Base-by-base conservation (phyloP, 371 early-diverging fungal species). In the Mucor circinelloides region DNA sequence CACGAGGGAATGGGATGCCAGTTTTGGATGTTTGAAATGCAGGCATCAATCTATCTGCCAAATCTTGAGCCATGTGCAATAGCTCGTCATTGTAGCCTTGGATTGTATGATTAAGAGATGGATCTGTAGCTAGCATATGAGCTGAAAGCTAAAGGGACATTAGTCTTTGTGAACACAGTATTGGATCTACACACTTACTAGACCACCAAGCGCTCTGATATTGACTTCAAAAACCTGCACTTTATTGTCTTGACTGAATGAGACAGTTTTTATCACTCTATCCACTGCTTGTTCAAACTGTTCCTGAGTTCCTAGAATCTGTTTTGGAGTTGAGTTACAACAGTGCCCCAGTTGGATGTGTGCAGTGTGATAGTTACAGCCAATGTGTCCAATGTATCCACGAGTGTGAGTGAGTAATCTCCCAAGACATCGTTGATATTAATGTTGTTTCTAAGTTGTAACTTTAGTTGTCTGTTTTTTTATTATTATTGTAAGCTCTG, bases 201-300 rank as follows among this genome's bases (percentile, higher is more conserved):
- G 78, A 12, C 94, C 96, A 6, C 98, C 99, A 3, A 98, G 74
- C 46, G 95, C 87, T 34, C 99, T 84, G 56, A 98, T 98, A 44
- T 93, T 97, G 38, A 90, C 84, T 77, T 98, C 99, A 83, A 98
- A 98, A 4, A 97, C 94, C 75, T 95, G 96, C 1, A 98, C 95
- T 62, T 91, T 88, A 63, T 88, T 90, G 73, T 97, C 90, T 60
- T 91, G 78, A 74, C 94, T 83, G 68, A 97, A 96, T 17, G 87
- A 79, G 0, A 94, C 87, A 25, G 87, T 76, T 3, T 86, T 65
- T 40, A 91, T 87, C 27, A 91, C 89, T 30, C 86, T 67, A 0
- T 76, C 61, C 12, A 98, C 90, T 2, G 94, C 93, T 1, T 87
- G 60, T 52, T 90, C 86, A 78, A 97, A 97, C 58, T 74, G 83